Evolutionary conservation across 495 filamentous ascomycete genomes (phyloP).

Genomic region (Penicillium macrosclerotiorum): DNA sequence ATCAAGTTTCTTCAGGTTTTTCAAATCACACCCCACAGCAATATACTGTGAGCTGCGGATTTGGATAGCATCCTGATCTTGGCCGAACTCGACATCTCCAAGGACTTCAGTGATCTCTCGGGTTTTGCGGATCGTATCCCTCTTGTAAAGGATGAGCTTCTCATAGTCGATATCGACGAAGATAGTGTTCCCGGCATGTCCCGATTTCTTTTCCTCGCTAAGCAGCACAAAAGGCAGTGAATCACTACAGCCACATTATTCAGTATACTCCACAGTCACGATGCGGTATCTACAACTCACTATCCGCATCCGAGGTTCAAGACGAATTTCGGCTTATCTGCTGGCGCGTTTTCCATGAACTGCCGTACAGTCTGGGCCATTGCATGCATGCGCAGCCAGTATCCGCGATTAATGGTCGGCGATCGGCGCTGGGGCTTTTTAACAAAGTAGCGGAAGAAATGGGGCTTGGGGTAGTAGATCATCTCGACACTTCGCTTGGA

Average conservation of each 20-base stretch:
- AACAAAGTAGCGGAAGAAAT: constrained; percentile 86
- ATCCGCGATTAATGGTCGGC: constrained; percentile 84
- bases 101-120: constrained; percentile 54
- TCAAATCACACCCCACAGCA: constrained; percentile 79
- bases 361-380: constrained; percentile 68
- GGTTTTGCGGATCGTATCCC: constrained; percentile 58
- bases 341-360: constrained; percentile 59
- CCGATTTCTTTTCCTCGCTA: constrained; percentile 50
- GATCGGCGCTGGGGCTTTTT: constrained; percentile 75
- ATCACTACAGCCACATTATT: constrained; percentile 60
- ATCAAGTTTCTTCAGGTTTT: constrained; percentile 54
- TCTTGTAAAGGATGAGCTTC: constrained; percentile 74
- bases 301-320: constrained; percentile 90
- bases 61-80: constrained; percentile 43
- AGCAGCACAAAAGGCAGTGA: constrained; percentile 86
- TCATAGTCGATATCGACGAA: constrained; percentile 91
- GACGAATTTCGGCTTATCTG: constrained; percentile 66
- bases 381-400: constrained; percentile 80
- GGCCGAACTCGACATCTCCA: constrained; percentile 44
- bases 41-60: constrained; percentile 69
- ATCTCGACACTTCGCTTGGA: constrained; percentile 87
- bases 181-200: constrained; percentile 49
- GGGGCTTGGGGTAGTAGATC: constrained; percentile 72
- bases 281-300: constrained; percentile 52
- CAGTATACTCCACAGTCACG: constrained; percentile 19